Conservation (phyloP, 495 filamentous ascomycete genomes). For the Neurospora sp. region DNA sequence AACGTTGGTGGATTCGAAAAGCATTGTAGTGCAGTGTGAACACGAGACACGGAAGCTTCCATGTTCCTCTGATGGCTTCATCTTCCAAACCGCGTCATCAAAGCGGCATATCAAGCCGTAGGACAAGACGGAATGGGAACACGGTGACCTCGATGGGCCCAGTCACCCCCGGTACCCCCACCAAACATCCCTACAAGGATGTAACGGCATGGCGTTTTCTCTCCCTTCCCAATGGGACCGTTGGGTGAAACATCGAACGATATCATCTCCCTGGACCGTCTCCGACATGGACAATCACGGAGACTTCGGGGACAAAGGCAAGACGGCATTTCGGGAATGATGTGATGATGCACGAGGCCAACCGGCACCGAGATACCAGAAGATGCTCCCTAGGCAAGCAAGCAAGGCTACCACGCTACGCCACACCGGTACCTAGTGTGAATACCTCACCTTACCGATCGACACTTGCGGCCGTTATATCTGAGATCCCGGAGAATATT, state of each 20-base stretch:
- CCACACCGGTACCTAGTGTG: not conserved
- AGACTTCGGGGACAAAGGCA: not conserved
- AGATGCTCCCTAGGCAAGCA: not conserved
- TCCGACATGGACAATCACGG: not conserved
- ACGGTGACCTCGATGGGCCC: not conserved
- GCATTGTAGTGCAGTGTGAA: not conserved
- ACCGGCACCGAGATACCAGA: not conserved
- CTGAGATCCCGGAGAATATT: not conserved
- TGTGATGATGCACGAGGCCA: not conserved
- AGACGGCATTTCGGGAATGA: not conserved
- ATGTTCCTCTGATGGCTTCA: not conserved
- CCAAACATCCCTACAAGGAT: not conserved
- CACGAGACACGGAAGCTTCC: not conserved
- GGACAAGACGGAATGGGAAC: not conserved
- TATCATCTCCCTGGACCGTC: not conserved
- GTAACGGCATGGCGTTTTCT: not conserved
- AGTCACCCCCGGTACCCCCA: not conserved
- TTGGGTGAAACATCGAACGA: not conserved
- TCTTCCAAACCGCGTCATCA: not conserved
- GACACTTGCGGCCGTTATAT: not conserved
- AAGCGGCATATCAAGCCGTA: not conserved
- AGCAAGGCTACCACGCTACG: not conserved
- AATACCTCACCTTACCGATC: not conserved
- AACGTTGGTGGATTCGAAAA: not conserved
- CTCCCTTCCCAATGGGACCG: not conserved